Percentiles rank a stretch among this genome's conserved stretches.
Evolutionary conservation across 2,329 filamentous ascomycete species (phyloP).

Genomic region (Polytolypa hystricis): DNA sequence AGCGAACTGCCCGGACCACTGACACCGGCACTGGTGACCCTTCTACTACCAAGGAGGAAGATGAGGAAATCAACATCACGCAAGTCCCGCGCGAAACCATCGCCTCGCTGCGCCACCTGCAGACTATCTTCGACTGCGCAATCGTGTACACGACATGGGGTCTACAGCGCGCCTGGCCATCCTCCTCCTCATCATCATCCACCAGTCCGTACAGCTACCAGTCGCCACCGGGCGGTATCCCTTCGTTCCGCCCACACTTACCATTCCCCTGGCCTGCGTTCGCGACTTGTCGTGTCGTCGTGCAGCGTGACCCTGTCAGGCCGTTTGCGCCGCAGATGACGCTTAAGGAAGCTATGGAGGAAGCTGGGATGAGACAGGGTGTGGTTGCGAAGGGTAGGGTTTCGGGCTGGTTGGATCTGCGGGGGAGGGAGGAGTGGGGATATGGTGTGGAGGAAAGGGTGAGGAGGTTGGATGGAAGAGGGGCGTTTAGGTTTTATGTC

Average conservation of each 20-base stretch:
- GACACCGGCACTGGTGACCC: neutral
- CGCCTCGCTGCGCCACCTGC: constrained; percentile 22
- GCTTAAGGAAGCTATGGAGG: constrained; percentile 21
- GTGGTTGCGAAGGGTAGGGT: constrained; percentile 26
- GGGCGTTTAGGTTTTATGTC: constrained; percentile 9
- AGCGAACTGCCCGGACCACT: neutral
- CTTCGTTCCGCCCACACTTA: constrained; percentile 24
- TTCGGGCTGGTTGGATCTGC: constrained; percentile 27
- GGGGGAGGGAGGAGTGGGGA: constrained; percentile 24
- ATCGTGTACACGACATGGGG: constrained; percentile 29
- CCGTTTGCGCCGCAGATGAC: constrained; percentile 26
- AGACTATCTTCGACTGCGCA: constrained; percentile 27
- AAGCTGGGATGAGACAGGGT: constrained; percentile 25
- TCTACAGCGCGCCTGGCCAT: constrained; percentile 6
- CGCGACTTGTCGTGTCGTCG: constrained; percentile 27
- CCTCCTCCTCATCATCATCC: too few species aligned
- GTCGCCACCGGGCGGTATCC: constrained; percentile 8
- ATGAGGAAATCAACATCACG: constrained; percentile 4
- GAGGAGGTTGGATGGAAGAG: neutral
- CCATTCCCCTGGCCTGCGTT: constrained; percentile 30
- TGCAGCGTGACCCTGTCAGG: constrained; percentile 25
- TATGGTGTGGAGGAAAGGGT: constrained; percentile 3
- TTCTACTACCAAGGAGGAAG: neutral
- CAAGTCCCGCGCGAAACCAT: constrained; percentile 10
- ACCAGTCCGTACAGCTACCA: constrained; percentile 15